Evolutionary conservation across 805 yeast genomes (phyloP), one percentile per base, ranked within the genome.

Genomic region (Wickerhamiella sergipiensis): DNA sequence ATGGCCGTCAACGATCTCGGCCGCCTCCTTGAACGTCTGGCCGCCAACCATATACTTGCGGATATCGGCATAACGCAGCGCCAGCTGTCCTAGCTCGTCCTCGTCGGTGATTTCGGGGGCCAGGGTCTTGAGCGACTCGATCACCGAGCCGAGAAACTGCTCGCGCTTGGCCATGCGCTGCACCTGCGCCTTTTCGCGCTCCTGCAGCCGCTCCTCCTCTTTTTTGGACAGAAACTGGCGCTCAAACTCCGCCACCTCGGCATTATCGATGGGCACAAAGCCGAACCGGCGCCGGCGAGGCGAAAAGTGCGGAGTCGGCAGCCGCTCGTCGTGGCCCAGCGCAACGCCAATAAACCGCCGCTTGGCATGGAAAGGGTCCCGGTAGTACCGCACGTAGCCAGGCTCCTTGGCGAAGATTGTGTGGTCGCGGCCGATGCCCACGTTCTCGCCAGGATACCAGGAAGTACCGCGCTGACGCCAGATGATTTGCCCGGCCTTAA

Each of bases 281-380:
- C 97, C 97, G 59, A 90, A 80, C 65, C 97, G 76, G 70, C 98
- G 80, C 8, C 77, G 71, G 45, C 88, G 75, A 43, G 97, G 96
- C n/a, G 74, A 83, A 66, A 89, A 90, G 66, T 92, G 97, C 6
- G 90, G 85, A 15, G 86, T 80, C 43, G 98, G 98, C 38, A 90
- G 74, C 54, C 72, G 70, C 36, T 77, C 67, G 1, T 80, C 83
- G 53, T 75, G 74, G 39, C 69, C 70, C 48, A 92, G 73, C 0
- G 95, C 88, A 39, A 92, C 80, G 40, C 98, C 98, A 56, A 88
- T 84, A 63, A 85, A 86, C 63, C 81, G 83, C 64, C 97, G 80
- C 64, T 80, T 78, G 43, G 97, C 97, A 63, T 92, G 97, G 74
- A 92, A 92, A 5, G 98, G 97, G 71, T 92, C 96, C 54, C 82